Percentiles rank a stretch among this genome's conserved stretches.
These are phyloP conservation scores for Tuctoria greenei DNA, from an alignment of 176 grass and related monocot genomes.

Conservation along the genomic window DNA sequence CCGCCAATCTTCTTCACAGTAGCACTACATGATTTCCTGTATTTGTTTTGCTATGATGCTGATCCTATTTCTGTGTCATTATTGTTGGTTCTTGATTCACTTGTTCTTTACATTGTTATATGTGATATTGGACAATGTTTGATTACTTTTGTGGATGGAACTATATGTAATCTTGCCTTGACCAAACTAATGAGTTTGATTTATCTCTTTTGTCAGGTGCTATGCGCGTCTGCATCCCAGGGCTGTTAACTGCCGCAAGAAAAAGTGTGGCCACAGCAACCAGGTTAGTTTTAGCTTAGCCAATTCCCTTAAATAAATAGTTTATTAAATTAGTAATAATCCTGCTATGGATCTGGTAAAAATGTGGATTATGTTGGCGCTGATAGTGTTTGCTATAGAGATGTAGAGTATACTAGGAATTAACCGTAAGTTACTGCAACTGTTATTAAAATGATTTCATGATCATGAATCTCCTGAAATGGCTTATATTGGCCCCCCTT, in stretches of 20 bases:
- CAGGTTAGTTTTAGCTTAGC: conserved; percentile 34
- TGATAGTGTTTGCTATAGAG: not conserved
- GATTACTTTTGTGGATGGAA: too few species aligned
- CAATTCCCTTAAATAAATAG: not conserved
- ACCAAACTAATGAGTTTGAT: not conserved
- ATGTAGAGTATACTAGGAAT: too few species aligned
- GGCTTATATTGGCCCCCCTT: too few species aligned
- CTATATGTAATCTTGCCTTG: too few species aligned
- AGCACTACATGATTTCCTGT: not conserved
- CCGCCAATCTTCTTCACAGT: not conserved
- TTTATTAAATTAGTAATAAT: too few species aligned
- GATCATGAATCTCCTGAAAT: too few species aligned
- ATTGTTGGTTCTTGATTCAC: rapidly evolving
- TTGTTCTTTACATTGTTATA: too few species aligned
- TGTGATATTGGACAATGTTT: too few species aligned
- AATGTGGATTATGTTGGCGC: too few species aligned
- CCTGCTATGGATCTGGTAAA: not conserved
- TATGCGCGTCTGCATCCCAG: conserved; percentile 86
- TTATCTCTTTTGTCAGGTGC: conserved; percentile 39
- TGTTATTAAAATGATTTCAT: too few species aligned
- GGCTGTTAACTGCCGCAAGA: conserved; percentile 97
- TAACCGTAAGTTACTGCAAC: too few species aligned
- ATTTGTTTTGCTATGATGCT: not conserved
- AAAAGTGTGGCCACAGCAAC: conserved; percentile 98
- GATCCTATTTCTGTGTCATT: too few species aligned